These are phyloP conservation scores for Wickerhamomyces strasburgensis DNA, from an alignment of 805 yeast species.

Conservation along the genomic window DNA sequence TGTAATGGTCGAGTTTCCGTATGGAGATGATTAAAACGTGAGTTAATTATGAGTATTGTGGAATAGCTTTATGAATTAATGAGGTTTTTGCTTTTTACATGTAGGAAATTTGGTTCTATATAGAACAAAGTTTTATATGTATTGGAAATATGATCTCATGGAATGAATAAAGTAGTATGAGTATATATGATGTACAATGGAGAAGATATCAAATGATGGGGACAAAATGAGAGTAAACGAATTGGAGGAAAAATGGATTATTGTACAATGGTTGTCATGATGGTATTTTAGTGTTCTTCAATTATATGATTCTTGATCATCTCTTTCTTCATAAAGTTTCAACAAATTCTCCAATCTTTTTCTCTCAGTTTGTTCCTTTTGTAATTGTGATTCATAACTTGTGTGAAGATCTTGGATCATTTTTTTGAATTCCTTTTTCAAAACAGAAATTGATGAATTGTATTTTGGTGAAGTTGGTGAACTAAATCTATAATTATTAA, in stretches of 20 bases:
- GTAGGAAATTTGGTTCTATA: too few relatives aligned
- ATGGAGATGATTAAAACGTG: conserved; percentile 31
- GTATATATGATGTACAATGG: too few relatives aligned
- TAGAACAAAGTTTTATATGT: too few relatives aligned
- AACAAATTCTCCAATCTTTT: conserved; percentile 39
- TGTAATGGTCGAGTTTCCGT: conserved; percentile 44
- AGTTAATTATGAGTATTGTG: not conserved
- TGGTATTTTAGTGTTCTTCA: too few relatives aligned
- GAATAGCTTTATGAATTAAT: not conserved
- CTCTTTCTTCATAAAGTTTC: conserved; percentile 26
- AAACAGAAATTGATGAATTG: conserved; percentile 43
- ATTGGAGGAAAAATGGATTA: too few relatives aligned
- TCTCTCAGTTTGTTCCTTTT: conserved; percentile 49
- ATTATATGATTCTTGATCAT: too few relatives aligned
- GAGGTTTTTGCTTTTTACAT: too few relatives aligned
- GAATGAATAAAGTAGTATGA: too few relatives aligned
- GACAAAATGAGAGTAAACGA: not conserved
- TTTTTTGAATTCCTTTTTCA: conserved; percentile 65
- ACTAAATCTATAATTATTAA: conserved; percentile 5
- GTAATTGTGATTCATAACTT: conserved; percentile 54
- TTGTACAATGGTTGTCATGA: not conserved
- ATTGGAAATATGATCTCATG: too few relatives aligned
- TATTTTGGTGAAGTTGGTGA: conserved; percentile 23
- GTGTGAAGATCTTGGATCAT: conserved; percentile 57
- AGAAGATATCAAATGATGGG: too few relatives aligned